Conservation (phyloP, 169 alveolate species). For the Cryptosporidium tyzzeri region DNA sequence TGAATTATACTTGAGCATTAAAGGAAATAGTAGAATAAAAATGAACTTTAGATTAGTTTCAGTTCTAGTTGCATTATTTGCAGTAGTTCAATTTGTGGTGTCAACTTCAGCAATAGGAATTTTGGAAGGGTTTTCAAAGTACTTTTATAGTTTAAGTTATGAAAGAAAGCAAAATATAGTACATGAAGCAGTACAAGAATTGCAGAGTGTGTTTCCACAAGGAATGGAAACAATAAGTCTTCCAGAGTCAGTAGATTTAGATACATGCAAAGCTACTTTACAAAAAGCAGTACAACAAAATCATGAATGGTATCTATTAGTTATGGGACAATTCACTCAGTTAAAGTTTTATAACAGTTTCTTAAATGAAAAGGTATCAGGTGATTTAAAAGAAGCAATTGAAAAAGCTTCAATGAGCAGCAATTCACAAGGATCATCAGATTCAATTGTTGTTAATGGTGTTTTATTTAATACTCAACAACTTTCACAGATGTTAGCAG, state of each 20-base stretch:
- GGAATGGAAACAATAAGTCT: conserved; percentile 38
- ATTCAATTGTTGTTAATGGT: conserved; percentile 27
- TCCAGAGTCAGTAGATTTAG: conserved; percentile 44
- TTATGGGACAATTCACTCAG: conserved; percentile 69
- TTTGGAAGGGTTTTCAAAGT: conserved; percentile 44
- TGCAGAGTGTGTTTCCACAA: conserved; percentile 47
- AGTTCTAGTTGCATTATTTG: neutral
- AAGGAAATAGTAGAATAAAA: neutral
- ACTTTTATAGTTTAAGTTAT: conserved; percentile 48
- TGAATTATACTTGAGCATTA: neutral
- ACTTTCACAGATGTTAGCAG: conserved; percentile 15
- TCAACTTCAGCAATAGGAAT: conserved; percentile 8
- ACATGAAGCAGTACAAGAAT: conserved; percentile 50
- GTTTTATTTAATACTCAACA: conserved; percentile 27
- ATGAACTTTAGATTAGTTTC: conserved; percentile 38
- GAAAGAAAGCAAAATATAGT: conserved; percentile 61
- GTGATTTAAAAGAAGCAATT: conserved; percentile 24
- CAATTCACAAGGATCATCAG: neutral
- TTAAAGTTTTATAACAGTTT: conserved; percentile 44
- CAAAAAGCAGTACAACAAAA: conserved; percentile 53
- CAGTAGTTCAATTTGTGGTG: neutral
- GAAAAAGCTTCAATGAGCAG: neutral
- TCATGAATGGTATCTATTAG: conserved; percentile 71
- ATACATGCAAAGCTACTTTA: conserved; percentile 39
- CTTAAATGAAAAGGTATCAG: conserved; percentile 44